A percentile compares a stretch with the other conserved stretches of the same genome.
Evolutionary conservation across 306 rosid species (phyloP).

Genomic region (Crotalaria pallida): DNA sequence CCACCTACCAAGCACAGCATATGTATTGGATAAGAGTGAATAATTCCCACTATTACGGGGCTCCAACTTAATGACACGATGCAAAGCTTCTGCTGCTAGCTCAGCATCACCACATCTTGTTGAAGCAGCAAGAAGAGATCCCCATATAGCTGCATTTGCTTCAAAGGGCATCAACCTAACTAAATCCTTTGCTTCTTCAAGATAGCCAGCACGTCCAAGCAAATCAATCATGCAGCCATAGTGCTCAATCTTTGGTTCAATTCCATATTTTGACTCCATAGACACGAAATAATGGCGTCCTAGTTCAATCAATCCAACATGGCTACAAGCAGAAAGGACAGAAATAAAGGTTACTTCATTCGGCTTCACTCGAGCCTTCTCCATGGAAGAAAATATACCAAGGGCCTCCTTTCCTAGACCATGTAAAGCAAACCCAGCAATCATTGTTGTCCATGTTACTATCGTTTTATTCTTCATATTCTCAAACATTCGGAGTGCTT

Average conservation of each 20-base stretch:
- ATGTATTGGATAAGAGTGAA: slow-evolving; percentile 53
- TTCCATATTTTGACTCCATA: slow-evolving; percentile 43
- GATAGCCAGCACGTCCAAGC: slow-evolving; percentile 63
- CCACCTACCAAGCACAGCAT: slow-evolving; percentile 58
- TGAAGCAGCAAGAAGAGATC: slow-evolving; percentile 66
- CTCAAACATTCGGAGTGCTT: slow-evolving; percentile 28
- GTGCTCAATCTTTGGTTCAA: slow-evolving; percentile 50
- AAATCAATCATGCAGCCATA: slow-evolving; percentile 45
- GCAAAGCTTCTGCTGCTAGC: slow-evolving; percentile 50
- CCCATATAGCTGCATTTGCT: slow-evolving; percentile 70
- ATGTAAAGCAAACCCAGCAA: slow-evolving; percentile 68
- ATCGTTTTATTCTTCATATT: slow-evolving; percentile 42
- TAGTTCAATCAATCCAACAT: slow-evolving; percentile 51
- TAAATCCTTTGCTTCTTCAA: slow-evolving; percentile 55
- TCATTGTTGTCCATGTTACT: slow-evolving; percentile 64
- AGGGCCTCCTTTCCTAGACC: slow-evolving; percentile 63
- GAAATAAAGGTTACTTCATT: slow-evolving; percentile 58
- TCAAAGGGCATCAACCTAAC: slow-evolving; percentile 51
- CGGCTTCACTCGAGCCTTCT: slow-evolving; percentile 44
- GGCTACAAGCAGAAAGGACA: slow-evolving; percentile 74
- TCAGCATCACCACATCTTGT: slow-evolving; percentile 40
- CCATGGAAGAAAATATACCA: slow-evolving; percentile 47
- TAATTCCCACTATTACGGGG: slow-evolving; percentile 54
- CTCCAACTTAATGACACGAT: slow-evolving; percentile 44
- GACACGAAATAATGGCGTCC: slow-evolving; percentile 38